These are phyloP conservation scores for Pleurotus giganteus DNA, from an alignment of 768 basidiomycete genomes.

Conservation along the genomic window DNA sequence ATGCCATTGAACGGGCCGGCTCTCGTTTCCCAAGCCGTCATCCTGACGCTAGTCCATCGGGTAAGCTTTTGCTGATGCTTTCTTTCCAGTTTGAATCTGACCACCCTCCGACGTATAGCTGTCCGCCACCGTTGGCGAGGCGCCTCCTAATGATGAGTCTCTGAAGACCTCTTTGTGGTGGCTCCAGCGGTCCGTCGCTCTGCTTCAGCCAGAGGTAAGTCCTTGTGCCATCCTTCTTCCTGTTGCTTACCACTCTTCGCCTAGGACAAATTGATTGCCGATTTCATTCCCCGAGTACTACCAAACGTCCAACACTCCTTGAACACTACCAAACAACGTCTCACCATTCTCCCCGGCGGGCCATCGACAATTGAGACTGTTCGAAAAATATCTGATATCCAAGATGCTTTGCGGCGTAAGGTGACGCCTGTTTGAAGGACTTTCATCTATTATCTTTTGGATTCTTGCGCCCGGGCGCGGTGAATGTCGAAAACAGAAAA, in stretches of 20 bases:
- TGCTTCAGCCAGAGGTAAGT: slow-evolving; percentile 71
- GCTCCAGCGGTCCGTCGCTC: slow-evolving; percentile 72
- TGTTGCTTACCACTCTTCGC: slow-evolving; percentile 3
- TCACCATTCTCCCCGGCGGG: slow-evolving; percentile 73
- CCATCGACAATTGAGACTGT: slow-evolving; percentile 65
- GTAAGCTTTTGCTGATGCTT: slow-evolving; percentile 39
- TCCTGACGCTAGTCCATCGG: slow-evolving; percentile 79
- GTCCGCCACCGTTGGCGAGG: slow-evolving; percentile 71
- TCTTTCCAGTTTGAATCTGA: slow-evolving; percentile 2
- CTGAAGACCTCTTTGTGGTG: slow-evolving; percentile 87
- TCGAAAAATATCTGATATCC: slow-evolving; percentile 70
- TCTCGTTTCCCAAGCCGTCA: slow-evolving; percentile 80
- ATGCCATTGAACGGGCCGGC: slow-evolving; percentile 72
- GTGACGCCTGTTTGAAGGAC: slow-evolving; percentile 19
- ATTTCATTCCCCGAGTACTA: slow-evolving; percentile 78
- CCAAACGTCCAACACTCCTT: slow-evolving; percentile 76
- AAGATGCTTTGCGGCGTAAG: slow-evolving; percentile 64
- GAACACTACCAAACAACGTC: slow-evolving; percentile 76
- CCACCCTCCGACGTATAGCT: slow-evolving; percentile 43
- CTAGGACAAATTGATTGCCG: slow-evolving; percentile 78
- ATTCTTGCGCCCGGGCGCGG: neutral
- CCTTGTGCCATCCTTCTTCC: neutral
- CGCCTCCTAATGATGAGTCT: slow-evolving; percentile 71
- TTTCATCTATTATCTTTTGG: slow-evolving; percentile 10
- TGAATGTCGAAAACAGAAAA: neutral